These are phyloP conservation scores for Tilletia setariae DNA, from an alignment of 1,284 basidiomycete species.

Conservation along the genomic window DNA sequence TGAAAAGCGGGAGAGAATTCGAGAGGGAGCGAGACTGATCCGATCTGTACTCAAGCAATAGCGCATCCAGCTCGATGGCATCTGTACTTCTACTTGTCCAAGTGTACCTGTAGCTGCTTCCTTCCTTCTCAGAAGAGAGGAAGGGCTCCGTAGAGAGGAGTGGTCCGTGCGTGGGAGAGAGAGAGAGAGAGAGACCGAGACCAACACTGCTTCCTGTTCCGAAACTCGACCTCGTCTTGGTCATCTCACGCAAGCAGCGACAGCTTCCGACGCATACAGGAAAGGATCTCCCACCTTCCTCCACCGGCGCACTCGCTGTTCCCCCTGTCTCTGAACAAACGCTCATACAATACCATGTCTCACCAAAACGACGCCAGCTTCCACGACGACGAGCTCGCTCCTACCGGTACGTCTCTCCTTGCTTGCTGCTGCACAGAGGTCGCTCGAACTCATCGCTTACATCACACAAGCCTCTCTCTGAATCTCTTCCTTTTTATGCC, in stretches of 20 bases:
- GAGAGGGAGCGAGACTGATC: constrained; percentile 5
- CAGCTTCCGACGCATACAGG: too few relatives aligned
- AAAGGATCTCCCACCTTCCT: not conserved
- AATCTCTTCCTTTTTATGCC: not conserved
- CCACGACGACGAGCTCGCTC: constrained; percentile 35
- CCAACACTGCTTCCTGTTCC: not conserved
- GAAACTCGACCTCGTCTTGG: too few relatives aligned
- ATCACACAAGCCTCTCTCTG: not conserved
- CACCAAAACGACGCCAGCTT: constrained; percentile 35
- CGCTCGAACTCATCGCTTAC: not conserved
- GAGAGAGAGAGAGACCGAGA: too few relatives aligned
- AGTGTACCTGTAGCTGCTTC: too few relatives aligned
- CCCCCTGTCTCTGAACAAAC: not conserved
- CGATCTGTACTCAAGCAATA: not conserved
- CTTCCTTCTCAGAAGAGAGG: too few relatives aligned
- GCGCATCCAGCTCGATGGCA: not conserved
- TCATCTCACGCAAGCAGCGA: too few relatives aligned
- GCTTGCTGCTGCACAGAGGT: not conserved
- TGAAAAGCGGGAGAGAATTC: constrained; percentile 4
- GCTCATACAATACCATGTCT: constrained; percentile 25
- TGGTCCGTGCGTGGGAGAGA: constrained; percentile 10
- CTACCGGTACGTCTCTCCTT: constrained; percentile 27
- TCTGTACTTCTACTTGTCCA: too few relatives aligned
- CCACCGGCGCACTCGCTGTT: not conserved
- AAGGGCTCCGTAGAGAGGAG: not conserved